A percentile compares a stretch with the other conserved stretches of the same genome.
Conservation (phyloP, 163 green algal genomes). For the Botryococcus braunii region DNA sequence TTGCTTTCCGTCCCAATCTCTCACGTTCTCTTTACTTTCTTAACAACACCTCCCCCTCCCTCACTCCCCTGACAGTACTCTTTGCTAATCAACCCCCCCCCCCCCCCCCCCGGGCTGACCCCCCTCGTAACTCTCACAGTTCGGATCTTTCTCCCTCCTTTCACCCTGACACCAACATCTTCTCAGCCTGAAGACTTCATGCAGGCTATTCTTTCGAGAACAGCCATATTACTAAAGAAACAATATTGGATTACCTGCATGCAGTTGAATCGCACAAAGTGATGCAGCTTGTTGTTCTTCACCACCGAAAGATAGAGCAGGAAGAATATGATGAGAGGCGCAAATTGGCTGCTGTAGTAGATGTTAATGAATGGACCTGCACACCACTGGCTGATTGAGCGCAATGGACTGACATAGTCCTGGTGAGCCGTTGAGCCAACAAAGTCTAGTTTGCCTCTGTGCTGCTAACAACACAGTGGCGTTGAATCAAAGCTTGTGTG, state of each 20-base stretch:
- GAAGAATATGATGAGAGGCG: slow-evolving; percentile 78
- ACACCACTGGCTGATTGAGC: neutral
- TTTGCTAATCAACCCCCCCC: no score
- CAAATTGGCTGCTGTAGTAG: slow-evolving; percentile 70
- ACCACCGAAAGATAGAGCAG: slow-evolving; percentile 69
- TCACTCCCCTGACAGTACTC: no score
- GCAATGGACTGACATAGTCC: neutral
- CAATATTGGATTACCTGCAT: slow-evolving; percentile 46
- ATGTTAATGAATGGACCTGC: slow-evolving; percentile 42
- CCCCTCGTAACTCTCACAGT: no score
- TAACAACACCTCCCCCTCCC: no score
- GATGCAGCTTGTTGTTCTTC: slow-evolving; percentile 68
- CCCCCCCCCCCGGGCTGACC: no score
- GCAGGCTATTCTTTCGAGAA: no score
- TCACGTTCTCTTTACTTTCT: no score
- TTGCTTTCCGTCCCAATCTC: no score
- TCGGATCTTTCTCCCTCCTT: no score
- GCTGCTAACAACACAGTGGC: neutral
- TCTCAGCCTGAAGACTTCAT: no score
- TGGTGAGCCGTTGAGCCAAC: neutral
- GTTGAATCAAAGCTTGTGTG: neutral
- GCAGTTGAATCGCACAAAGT: slow-evolving; percentile 78
- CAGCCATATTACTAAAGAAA: no score
- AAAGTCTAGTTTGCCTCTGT: slow-evolving; percentile 6
- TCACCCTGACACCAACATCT: no score